These are phyloP conservation scores for Fusarium palustre DNA, from an alignment of 2,329 filamentous ascomycete genomes.

Conservation along the genomic window DNA sequence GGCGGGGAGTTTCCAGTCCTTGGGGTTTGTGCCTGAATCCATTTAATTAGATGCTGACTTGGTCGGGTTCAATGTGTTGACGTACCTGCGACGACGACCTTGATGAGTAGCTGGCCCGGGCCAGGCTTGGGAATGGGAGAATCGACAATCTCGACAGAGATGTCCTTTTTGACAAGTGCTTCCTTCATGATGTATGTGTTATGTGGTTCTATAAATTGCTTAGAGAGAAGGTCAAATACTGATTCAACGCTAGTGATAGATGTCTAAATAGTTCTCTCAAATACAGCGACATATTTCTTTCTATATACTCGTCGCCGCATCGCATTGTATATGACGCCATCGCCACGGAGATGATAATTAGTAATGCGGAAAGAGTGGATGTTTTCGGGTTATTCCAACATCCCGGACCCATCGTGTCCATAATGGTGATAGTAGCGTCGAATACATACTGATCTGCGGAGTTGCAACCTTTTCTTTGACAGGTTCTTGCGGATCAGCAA, in stretches of 20 bases:
- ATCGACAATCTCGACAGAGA: slow-evolving; percentile 10
- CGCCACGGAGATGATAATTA: not conserved
- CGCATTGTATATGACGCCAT: slow-evolving; percentile 13
- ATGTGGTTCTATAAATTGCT: no score
- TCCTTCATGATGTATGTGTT: slow-evolving; percentile 16
- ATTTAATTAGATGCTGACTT: accelerated
- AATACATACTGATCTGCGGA: not conserved
- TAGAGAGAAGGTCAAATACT: not conserved
- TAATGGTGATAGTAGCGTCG: not conserved
- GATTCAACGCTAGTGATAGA: no score
- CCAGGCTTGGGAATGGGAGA: slow-evolving; percentile 17
- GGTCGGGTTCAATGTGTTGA: accelerated
- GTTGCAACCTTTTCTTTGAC: not conserved
- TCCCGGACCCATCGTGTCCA: not conserved
- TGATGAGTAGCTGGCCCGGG: slow-evolving; percentile 11
- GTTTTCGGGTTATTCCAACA: not conserved
- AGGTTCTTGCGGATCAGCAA: not conserved
- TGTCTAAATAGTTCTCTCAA: not conserved
- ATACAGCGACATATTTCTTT: not conserved
- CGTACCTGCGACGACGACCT: slow-evolving; percentile 14
- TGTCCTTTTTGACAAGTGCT: slow-evolving; percentile 21
- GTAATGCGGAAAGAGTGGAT: slow-evolving; percentile 10
- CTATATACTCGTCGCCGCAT: not conserved
- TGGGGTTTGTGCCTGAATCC: slow-evolving; percentile 40
- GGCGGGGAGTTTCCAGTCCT: slow-evolving; percentile 45